phyloP scores from a whole-genome alignment of 208 protist species.

The Trypanosoma congolense region DNA sequence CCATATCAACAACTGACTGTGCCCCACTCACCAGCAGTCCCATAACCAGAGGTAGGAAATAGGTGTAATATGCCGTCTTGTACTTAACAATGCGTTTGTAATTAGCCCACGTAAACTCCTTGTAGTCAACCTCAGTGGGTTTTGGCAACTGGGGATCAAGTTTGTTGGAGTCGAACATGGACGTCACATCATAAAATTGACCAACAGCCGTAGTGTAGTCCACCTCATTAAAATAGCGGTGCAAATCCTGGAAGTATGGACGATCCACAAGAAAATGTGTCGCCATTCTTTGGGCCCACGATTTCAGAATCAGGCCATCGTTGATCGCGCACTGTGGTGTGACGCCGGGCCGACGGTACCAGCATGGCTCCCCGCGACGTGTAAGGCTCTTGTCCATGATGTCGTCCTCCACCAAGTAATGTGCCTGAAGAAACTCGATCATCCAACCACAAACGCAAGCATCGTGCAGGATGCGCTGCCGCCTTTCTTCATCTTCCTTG shows the following conservation, averaged over 20 bases:
- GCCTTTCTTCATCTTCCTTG: constrained; percentile 17
- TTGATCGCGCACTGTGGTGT: constrained; percentile 93
- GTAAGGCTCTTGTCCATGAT: constrained; percentile 95
- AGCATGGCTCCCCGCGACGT: constrained; percentile 94
- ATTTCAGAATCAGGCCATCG: constrained; percentile 94
- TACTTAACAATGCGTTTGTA: constrained; percentile 94
- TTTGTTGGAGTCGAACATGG: constrained; percentile 86
- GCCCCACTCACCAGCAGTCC: constrained; percentile 90
- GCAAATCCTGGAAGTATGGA: constrained; percentile 79
- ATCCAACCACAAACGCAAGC: constrained; percentile 93
- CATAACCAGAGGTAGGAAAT: constrained; percentile 93
- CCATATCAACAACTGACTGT: constrained; percentile 46
- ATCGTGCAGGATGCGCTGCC: constrained; percentile 68
- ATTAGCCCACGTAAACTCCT: constrained; percentile 81
- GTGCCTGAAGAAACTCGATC: constrained; percentile 93
- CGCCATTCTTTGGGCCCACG: constrained; percentile 88
- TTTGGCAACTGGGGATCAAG: constrained; percentile 71
- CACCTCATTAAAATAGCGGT: constrained; percentile 90
- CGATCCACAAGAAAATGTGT: constrained; percentile 88
- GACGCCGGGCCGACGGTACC: constrained; percentile 91
- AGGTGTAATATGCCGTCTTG: constrained; percentile 98
- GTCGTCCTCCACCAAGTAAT: constrained; percentile 97
- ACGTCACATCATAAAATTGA: constrained; percentile 94
- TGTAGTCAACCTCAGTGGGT: constrained; percentile 70
- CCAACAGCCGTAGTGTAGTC: constrained; percentile 93